Percentiles rank a stretch among this genome's conserved stretches.
Evolutionary conservation across 768 basidiomycete species (phyloP).

Genomic region (Kwoniella mangroviensis): DNA sequence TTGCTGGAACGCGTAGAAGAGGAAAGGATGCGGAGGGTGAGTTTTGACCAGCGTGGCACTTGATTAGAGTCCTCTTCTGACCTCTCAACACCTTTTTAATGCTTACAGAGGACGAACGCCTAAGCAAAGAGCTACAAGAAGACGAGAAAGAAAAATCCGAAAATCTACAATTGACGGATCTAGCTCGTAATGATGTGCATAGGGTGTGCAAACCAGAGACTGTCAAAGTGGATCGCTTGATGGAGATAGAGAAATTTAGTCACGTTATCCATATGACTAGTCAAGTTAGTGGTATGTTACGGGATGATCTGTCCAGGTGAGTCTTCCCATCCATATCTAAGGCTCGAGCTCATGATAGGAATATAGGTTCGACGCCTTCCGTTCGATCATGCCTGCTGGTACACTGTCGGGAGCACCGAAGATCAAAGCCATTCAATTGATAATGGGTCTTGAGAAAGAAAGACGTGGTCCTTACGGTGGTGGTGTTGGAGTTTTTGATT

Average conservation of each 20-base stretch:
- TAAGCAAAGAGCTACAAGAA: conserved; percentile 73
- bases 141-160: conserved; percentile 97
- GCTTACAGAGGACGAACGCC: conserved; percentile 80
- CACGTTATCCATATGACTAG: conserved; percentile 98
- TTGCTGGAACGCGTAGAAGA: conserved; percentile 89
- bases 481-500: conserved; percentile 97
- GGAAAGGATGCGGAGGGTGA: conserved; percentile 84
- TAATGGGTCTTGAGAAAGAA: conserved; percentile 83
- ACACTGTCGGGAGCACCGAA: conserved; percentile 99
- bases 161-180: conserved; percentile 98
- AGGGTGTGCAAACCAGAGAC: conserved; percentile 93
- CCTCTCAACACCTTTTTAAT: conserved; percentile 16
- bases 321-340: no score
- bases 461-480: conserved; percentile 94
- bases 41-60: conserved; percentile 40
- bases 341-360: no score
- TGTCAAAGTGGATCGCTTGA: conserved; percentile 93
- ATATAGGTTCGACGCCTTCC: conserved; percentile 93
- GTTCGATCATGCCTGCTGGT: conserved; percentile 97
- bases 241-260: conserved; percentile 92
- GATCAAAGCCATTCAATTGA: conserved; percentile 94
- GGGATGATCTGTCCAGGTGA: conserved; percentile 82
- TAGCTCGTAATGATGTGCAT: conserved; percentile 98
- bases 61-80: neutral
- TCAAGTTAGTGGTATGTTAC: conserved; percentile 83